phyloP scores from a whole-genome alignment of 176 grass and related monocot genomes.

The Carex parvula region DNA sequence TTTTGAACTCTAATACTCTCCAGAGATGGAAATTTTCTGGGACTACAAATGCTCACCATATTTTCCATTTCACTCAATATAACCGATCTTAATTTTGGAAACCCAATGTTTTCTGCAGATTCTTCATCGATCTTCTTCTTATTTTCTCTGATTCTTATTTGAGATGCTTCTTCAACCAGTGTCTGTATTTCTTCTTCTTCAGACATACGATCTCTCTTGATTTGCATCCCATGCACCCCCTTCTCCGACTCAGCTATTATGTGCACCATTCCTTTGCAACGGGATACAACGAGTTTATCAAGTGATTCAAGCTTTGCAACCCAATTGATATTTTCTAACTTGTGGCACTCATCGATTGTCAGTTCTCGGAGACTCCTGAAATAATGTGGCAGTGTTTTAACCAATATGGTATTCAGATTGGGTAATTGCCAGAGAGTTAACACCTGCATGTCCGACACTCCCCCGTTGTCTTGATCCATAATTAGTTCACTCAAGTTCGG shows the following conservation, averaged over 20 bases:
- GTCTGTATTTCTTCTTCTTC: background rate
- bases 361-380: slow-evolving; percentile 28
- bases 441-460: background rate
- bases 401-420: background rate
- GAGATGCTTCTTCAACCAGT: background rate
- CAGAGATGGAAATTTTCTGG: slow-evolving; percentile 22
- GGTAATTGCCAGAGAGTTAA: slow-evolving; percentile 22
- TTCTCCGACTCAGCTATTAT: background rate
- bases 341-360: slow-evolving; percentile 24
- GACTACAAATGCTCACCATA: slow-evolving; percentile 27
- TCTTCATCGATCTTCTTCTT: background rate
- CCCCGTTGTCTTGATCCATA: background rate
- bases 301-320: slow-evolving; percentile 31
- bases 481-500: slow-evolving; percentile 14
- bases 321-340: slow-evolving; percentile 27
- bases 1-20: slow-evolving; percentile 32
- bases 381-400: background rate
- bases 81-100: slow-evolving; percentile 25
- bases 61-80: slow-evolving; percentile 10
- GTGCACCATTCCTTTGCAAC: slow-evolving; percentile 21
- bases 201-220: too few species aligned
- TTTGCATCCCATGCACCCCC: background rate
- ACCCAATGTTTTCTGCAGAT: background rate
- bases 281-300: slow-evolving; percentile 30
- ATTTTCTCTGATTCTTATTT: background rate